These are phyloP conservation scores for Gymnopus androsaceus DNA, from an alignment of 1,284 basidiomycete genomes.

Conservation along the genomic window DNA sequence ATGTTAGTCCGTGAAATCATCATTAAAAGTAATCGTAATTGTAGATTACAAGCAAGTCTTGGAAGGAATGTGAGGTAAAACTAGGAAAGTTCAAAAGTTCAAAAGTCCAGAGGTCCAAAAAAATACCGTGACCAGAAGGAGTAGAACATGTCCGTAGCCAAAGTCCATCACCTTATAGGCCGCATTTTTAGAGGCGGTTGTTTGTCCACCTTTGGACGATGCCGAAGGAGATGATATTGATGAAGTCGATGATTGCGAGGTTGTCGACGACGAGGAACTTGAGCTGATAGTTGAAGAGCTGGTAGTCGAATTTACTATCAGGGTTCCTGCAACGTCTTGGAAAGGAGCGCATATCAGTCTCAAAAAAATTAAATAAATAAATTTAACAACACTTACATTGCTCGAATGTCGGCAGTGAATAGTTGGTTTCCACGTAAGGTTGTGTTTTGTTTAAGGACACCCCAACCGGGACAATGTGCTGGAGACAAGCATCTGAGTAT, in stretches of 20 bases:
- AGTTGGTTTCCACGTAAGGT: conserved; percentile 48
- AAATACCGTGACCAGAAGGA: too few species aligned
- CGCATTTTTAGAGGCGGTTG: background rate
- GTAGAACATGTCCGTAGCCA: too few species aligned
- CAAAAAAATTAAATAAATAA: background rate
- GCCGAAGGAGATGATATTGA: too few species aligned
- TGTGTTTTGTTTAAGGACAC: conserved; percentile 47
- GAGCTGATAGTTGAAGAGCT: background rate
- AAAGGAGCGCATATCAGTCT: background rate
- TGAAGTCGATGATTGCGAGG: background rate
- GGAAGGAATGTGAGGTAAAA: too few species aligned
- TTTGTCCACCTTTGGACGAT: too few species aligned
- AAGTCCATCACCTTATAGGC: background rate
- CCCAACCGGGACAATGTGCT: conserved; percentile 51
- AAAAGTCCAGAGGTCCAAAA: too few species aligned
- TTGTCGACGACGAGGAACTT: background rate
- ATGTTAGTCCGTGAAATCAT: too few species aligned
- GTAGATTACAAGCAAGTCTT: too few species aligned
- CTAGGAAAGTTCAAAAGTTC: too few species aligned
- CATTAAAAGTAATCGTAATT: too few species aligned
- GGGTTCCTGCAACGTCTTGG: conserved; percentile 4
- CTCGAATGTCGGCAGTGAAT: conserved; percentile 41
- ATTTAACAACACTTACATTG: conserved; percentile 38
- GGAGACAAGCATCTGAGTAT: too few species aligned
- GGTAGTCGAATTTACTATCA: background rate